Base-by-base conservation (phyloP, 495 filamentous ascomycete species). In the Aspergillus haitiensis region DNA sequence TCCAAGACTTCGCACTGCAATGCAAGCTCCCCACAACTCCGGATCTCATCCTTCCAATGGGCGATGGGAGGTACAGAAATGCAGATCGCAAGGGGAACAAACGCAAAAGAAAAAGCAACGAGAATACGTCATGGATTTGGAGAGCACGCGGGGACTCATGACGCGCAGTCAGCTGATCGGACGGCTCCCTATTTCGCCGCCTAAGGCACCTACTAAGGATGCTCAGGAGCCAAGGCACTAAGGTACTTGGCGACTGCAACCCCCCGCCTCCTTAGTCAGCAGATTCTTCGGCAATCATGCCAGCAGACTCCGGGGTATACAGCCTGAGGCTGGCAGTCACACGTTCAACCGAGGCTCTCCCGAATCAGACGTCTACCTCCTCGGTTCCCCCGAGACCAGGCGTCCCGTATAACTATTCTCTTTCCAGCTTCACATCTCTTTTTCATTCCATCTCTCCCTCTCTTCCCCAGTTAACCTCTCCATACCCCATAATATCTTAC, bases 341-440 rank as follows among this genome's bases (percentile, higher is more conserved):
- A 49, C 34, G 52, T 61, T 49, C 58, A 61, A 48, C 65, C 65
- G 59, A 62, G 65, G 65, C 65, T 62, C 32, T 46, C 56, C 27
- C 37, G 13, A 32, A 18, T 32, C 44, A 15, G 8, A 2, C 31
- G 15, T 44, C 12, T 31, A 59, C 55, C 45, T 54, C 65, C 66
- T 68, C 66, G 66, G 66, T 56, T 62, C 39, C 53, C 55, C 40
- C 59, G 21, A 31, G 12, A 16, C 35, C 42, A 8, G n/a, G 27
- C 46, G 55, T 54, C 44, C 53, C 45, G 48, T 67, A 61, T 61
- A 59, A 60, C 39, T 40, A 27, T 37, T 27, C 39, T 52, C 37
- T 52, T 52, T 31, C 31, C 54, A 37, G 15, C 16, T 36, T 37
- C 39, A 37, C 46, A 33, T 21, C 31, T 27, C 59, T 32, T 45